A percentile compares a stretch with the other conserved stretches of the same genome.
Evolutionary conservation across 2,329 filamentous ascomycete species (phyloP).

Genomic region (Ilyonectria sp.): DNA sequence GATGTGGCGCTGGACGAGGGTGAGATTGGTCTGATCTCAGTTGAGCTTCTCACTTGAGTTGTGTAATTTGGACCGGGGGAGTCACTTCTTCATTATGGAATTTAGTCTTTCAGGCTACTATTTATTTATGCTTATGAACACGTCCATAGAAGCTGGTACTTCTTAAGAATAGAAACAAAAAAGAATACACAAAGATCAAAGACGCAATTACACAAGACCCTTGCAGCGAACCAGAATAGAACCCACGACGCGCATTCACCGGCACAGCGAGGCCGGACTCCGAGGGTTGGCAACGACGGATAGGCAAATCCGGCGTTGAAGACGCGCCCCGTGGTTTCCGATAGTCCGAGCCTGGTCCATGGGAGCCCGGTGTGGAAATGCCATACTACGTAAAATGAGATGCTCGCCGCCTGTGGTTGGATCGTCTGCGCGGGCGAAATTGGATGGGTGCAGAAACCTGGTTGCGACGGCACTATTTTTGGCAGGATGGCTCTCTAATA

Average conservation of each 20-base stretch:
- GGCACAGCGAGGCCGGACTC: neutral
- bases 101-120: neutral
- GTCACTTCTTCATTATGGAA: neutral
- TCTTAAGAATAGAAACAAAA: neutral
- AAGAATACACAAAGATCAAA: neutral
- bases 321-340: neutral
- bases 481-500: neutral
- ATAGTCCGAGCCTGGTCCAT: slow-evolving; percentile 8
- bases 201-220: neutral
- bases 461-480: slow-evolving; percentile 22
- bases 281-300: neutral
- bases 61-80: neutral
- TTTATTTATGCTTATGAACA: neutral
- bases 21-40: slow-evolving; percentile 11
- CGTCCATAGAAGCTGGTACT: neutral
- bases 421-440: slow-evolving; percentile 25
- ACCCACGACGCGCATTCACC: neutral
- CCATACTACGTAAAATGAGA: slow-evolving; percentile 23
- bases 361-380: neutral
- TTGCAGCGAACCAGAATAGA: neutral
- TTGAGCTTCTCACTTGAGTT: neutral
- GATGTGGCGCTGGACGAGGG: slow-evolving; percentile 15
- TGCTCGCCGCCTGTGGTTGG: slow-evolving; percentile 18
- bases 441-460: slow-evolving; percentile 15
- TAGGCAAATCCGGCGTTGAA: slow-evolving; percentile 11